These are phyloP conservation scores for Musa beccarii DNA, from an alignment of 176 grass and related monocot species.

Conservation along the genomic window DNA sequence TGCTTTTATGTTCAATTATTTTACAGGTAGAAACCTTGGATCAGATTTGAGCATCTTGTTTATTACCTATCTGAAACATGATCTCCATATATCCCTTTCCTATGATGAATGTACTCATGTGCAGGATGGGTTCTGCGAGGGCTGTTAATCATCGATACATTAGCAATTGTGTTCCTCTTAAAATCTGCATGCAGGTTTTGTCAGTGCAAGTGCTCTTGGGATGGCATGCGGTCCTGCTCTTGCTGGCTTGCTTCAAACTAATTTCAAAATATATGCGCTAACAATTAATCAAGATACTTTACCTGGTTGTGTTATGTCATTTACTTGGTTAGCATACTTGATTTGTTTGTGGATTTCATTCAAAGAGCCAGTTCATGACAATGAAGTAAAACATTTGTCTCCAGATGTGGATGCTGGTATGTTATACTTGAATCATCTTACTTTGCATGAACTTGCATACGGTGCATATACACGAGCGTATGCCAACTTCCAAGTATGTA, in stretches of 20 bases:
- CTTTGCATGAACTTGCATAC: background rate
- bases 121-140: conserved; percentile 84
- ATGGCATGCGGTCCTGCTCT: conserved; percentile 94
- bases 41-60: background rate
- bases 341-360: conserved; percentile 73
- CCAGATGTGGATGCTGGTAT: conserved; percentile 37
- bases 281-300: conserved; percentile 82
- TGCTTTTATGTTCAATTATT: background rate
- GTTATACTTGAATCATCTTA: background rate
- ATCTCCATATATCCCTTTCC: background rate
- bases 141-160: conserved; percentile 96
- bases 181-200: conserved; percentile 78
- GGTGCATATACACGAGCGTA: background rate
- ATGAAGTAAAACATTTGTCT: conserved; percentile 25
- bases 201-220: conserved; percentile 84
- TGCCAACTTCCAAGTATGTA: no score
- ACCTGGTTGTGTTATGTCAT: conserved; percentile 92
- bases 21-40: background rate
- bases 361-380: conserved; percentile 66
- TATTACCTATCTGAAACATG: background rate
- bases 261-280: conserved; percentile 73
- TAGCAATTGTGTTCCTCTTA: conserved; percentile 87
- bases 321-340: conserved; percentile 80
- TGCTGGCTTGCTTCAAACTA: conserved; percentile 91
- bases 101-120: conserved; percentile 5